phyloP scores from a whole-genome alignment of 202 grass and related monocot species.

The Hordeum pubiflorum region DNA sequence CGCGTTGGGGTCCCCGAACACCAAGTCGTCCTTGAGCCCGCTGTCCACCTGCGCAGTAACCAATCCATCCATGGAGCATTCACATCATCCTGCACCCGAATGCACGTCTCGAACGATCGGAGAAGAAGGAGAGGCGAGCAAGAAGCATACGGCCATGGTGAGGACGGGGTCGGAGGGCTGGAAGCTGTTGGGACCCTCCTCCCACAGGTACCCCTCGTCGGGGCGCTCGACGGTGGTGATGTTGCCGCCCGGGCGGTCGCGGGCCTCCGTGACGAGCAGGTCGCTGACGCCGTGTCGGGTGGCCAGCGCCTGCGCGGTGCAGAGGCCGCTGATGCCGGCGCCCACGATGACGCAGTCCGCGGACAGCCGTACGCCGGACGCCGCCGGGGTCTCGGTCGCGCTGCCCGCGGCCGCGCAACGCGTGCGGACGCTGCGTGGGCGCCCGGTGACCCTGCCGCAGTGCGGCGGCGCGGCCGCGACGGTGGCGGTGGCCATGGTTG shows the following conservation, averaged over 20 bases:
- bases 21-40: conserved; percentile 73
- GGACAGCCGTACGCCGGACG: conserved; percentile 22
- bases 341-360: conserved; percentile 85
- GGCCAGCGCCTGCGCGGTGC: conserved; percentile 77
- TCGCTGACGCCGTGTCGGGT: conserved; percentile 41
- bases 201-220: conserved; percentile 76
- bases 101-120: neutral
- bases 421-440: neutral
- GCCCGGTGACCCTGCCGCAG: neutral
- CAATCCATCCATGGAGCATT: neutral
- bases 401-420: conserved; percentile 28
- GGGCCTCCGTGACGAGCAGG: conserved; percentile 75
- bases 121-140: neutral
- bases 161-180: conserved; percentile 86
- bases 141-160: conserved; percentile 45
- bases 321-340: conserved; percentile 75
- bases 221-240: conserved; percentile 78
- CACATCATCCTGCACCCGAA: neutral
- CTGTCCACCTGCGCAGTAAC: conserved; percentile 53
- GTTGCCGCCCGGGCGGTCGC: conserved; percentile 66
- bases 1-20: conserved; percentile 89
- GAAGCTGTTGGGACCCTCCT: conserved; percentile 94
- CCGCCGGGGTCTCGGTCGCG: conserved; percentile 19
- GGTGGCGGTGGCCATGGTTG: conserved; percentile 20
- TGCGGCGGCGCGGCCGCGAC: conserved; percentile 14